Base-by-base conservation (phyloP, 2,329 filamentous ascomycete genomes). In the Cyphellophora attinorum region DNA sequence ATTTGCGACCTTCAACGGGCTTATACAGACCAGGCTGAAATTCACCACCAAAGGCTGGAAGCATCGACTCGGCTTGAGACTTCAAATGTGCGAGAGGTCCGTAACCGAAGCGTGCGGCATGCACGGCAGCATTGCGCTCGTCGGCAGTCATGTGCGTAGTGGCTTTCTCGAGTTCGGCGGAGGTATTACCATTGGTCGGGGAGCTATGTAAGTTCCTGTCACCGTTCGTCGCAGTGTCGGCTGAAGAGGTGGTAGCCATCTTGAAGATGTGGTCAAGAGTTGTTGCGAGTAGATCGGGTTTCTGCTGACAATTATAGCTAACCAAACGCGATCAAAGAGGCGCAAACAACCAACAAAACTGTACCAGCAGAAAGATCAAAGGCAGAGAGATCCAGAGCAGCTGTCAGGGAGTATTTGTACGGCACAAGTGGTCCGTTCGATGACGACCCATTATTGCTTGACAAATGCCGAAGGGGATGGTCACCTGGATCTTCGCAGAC, bases 11-110 rank as follows among this genome's bases (percentile, higher is more conserved):
- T 55, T 74, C 70, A 59, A 75, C 72, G 6, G 76, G 65, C 59
- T 70, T 75, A 68, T 79, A 74, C 34, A 72, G 62, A 61, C 79
- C 79, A 33, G 81, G 79, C 58, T 85, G 78, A 58, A 84, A 77
- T 51, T 79, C 76, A 62, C 79, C 79, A 45, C 78, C 81, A 51
- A 81, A 81, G 50, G 81, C 71, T 14, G 43, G 45, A 10, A 48
- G 35, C 21, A 42, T 36, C 14, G 27, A 37, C n/a, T 35, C 37
- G 14, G 36, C 59, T 61, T 55, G 40, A 32, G 64, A 61, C 51
- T 64, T 61, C 45, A 65, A 53, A 27, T 68, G 64, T 6, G 68
- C 63, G 35, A 74, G 57, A 33, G 70, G 70, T 18, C 64, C 64
- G 42, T 68, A 67, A 17, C 63, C 64, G 45, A 67, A 67, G 39